Conservation (phyloP, 805 yeast species). For the Blastobotrys mokoenaii region DNA sequence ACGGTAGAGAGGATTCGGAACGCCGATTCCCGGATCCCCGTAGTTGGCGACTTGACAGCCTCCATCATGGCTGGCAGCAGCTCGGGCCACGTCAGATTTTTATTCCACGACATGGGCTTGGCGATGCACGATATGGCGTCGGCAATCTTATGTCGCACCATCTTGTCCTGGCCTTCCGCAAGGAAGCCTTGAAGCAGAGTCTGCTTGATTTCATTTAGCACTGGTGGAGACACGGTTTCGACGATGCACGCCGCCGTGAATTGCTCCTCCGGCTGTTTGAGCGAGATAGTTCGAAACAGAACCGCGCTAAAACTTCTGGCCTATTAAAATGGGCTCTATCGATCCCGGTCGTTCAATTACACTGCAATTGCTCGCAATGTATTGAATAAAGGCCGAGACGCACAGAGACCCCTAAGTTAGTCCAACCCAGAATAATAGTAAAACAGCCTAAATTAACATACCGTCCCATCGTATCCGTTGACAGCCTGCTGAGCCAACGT, state of each 20-base stretch:
- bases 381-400: too few species aligned
- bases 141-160: constrained; percentile 82
- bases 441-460: too few species aligned
- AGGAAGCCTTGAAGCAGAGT: constrained; percentile 65
- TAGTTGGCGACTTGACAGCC: constrained; percentile 48
- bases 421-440: too few species aligned
- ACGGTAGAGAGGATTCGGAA: constrained; percentile 81
- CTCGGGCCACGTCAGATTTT: constrained; percentile 62
- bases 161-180: constrained; percentile 53
- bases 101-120: constrained; percentile 31
- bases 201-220: constrained; percentile 52
- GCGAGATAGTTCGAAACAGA: constrained; percentile 77
- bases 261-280: constrained; percentile 63
- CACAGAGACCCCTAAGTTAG: too few species aligned
- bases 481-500: constrained; percentile 79
- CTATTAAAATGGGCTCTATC: too few species aligned
- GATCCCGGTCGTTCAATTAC: too few species aligned
- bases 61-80: constrained; percentile 66
- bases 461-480: constrained; percentile 48
- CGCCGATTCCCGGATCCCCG: constrained; percentile 77
- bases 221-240: constrained; percentile 55
- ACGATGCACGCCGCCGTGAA: constrained; percentile 63
- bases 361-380: too few species aligned
- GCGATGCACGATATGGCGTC: constrained; percentile 94
- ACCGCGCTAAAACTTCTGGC: constrained; percentile 70